Conservation (phyloP, 2,329 filamentous ascomycete species). For the Penicillium hesseltinei region DNA sequence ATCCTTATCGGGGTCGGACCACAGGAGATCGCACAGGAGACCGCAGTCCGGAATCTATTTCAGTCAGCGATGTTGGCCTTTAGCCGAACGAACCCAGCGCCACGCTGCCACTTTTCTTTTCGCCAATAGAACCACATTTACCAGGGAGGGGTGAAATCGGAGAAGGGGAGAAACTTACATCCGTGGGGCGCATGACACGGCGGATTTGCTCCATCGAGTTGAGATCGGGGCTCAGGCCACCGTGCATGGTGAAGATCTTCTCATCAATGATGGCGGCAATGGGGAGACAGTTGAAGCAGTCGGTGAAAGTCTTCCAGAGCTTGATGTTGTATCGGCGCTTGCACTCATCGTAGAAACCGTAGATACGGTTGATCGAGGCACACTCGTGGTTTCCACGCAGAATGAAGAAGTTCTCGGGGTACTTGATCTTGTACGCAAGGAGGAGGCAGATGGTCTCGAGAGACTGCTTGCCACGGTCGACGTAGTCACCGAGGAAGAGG, state of each 20-base stretch:
- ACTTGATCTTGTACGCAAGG: conserved; percentile 99
- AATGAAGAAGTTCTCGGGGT: conserved; percentile 99
- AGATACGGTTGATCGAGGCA: conserved; percentile 97
- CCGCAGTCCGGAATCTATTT: conserved; percentile 93
- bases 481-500: conserved; percentile 98
- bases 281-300: conserved; percentile 98
- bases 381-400: conserved; percentile 98
- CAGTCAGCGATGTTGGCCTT: conserved; percentile 42
- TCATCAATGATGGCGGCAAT: conserved; percentile 99
- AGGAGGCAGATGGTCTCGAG: conserved; percentile 97
- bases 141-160: neutral
- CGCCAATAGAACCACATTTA: conserved; percentile 3
- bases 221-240: conserved; percentile 90
- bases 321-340: conserved; percentile 99
- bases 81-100: conserved; percentile 29
- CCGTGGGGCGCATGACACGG: conserved; percentile 96
- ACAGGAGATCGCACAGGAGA: conserved; percentile 92
- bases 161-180: conserved; percentile 64
- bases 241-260: conserved; percentile 99
- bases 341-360: conserved; percentile 99
- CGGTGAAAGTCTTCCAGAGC: conserved; percentile 99
- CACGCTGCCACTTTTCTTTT: conserved; percentile 10
- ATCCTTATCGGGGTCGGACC: conserved; percentile 99
- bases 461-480: conserved; percentile 98
- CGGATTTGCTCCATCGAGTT: conserved; percentile 99